Evolutionary conservation across 139 green algal species (phyloP), one percentile per base, ranked within the genome.

Genomic region (Chlorella sp.): DNA sequence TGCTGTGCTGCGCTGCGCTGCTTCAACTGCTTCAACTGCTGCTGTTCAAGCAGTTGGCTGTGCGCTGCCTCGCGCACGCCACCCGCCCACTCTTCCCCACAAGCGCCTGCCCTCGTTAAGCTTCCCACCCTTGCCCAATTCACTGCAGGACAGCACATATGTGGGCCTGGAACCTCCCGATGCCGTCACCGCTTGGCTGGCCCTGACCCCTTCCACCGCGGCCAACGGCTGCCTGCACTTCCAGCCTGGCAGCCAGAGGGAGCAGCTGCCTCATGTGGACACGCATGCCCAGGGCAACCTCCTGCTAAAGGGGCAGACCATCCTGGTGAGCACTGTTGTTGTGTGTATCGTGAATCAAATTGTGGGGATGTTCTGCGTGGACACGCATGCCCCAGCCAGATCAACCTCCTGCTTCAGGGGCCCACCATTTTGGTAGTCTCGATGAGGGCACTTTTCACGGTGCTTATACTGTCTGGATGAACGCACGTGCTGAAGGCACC

Each of bases 221-320:
- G 76, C 57, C 86, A 90, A 90, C 60, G 86, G 86, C 86, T 77
- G 76, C 76, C 76, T 90, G 36, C 37, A 37, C 60, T 90, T 86
- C 76, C 36, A 69, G 86, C 86, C 76, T 0, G 86, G 86, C 28
- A 78, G n/a, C 36, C 86, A 90, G 24, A 53, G 19, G 18, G 0
- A 24, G 76, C 86, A 86, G 86, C 86, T 90, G 86, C 76, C 76
- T 36, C 86, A 90, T 24, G 76, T 82, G 57, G 86, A 90, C 34
- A 90, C 86, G 0, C 78, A 26, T 78, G 86, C 53, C 5, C 11
- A 39, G 16, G 86, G 86, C 39, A 90, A 90, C 86, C 60, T 90
- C 76, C 86, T 90, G 60, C 76, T 90, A 36, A 90, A 90, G 76
- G 86, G 86, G 60, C 86, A 90, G 76, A 64, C 76, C 1, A 90